A percentile compares a stretch with the other conserved stretches of the same genome.
Evolutionary conservation across 352 stramenopile species (phyloP).

Genomic region (Pythium angustatum): DNA sequence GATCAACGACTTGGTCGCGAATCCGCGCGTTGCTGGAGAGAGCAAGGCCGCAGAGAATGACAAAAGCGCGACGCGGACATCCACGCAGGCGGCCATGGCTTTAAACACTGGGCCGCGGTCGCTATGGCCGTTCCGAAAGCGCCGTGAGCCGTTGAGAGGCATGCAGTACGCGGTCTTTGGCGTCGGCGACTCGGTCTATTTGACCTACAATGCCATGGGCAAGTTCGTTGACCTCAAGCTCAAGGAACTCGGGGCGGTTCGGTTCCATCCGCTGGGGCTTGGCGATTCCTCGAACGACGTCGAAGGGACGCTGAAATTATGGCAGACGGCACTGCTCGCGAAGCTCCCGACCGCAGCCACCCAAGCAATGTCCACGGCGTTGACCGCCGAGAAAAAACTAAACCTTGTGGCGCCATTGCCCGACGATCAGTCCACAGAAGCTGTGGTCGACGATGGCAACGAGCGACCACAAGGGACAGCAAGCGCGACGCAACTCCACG

Average conservation of each 20-base stretch:
- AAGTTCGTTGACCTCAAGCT: conserved; percentile 88
- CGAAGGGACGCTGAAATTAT: conserved; percentile 58
- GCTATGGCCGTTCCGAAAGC: not conserved
- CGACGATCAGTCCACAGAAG: not conserved
- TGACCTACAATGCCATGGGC: conserved; percentile 95
- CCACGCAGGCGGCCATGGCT: not conserved
- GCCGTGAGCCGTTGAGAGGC: conserved; percentile 12
- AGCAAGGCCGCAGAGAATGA: not conserved
- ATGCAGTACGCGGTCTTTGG: conserved; percentile 95
- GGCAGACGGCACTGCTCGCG: conserved; percentile 76
- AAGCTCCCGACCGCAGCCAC: conserved; percentile 15
- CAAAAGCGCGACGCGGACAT: not conserved
- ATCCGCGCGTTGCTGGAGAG: not conserved
- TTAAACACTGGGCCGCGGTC: not conserved
- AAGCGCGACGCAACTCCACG: not conserved
- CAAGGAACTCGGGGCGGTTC: conserved; percentile 68
- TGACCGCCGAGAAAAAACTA: not conserved
- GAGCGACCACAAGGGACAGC: not conserved
- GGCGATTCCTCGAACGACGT: conserved; percentile 91
- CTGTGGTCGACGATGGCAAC: not conserved
- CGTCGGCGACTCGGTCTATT: conserved; percentile 94
- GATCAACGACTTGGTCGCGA: conserved; percentile 34
- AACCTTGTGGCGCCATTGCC: not conserved
- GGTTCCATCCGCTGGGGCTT: conserved; percentile 77
- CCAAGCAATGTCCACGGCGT: too few relatives aligned